A percentile compares a stretch with the other conserved stretches of the same genome.
Evolutionary conservation across 176 grass and related monocot species (phyloP).

Genomic region (Puya raimondii): DNA sequence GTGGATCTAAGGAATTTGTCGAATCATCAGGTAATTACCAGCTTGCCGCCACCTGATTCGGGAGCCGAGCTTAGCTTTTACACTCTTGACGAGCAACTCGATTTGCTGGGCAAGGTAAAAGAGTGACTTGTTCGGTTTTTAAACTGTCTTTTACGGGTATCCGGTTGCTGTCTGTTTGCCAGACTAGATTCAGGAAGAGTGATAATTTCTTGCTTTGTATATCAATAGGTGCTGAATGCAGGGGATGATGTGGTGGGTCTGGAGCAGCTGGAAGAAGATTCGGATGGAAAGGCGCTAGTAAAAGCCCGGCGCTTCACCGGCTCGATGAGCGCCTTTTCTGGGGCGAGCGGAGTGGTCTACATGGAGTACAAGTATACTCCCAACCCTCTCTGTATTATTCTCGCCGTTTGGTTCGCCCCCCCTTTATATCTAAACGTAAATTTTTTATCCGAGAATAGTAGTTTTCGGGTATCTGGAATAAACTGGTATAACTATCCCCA

Average conservation of each 20-base stretch:
- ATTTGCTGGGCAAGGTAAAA: slow-evolving; percentile 57
- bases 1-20: neutral
- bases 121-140: slow-evolving; percentile 8
- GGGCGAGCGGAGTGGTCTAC: slow-evolving; percentile 74
- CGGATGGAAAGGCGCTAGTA: slow-evolving; percentile 69
- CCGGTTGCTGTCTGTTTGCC: neutral
- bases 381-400: neutral
- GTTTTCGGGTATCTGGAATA: no score
- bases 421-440: no score
- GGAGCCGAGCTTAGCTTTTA: slow-evolving; percentile 58
- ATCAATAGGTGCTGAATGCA: slow-evolving; percentile 58
- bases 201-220: neutral
- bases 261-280: slow-evolving; percentile 90
- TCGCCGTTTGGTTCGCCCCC: no score
- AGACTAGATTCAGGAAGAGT: slow-evolving; percentile 2
- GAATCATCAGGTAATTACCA: slow-evolving; percentile 72
- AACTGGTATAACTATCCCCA: no score
- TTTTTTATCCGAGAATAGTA: no score
- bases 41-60: slow-evolving; percentile 73
- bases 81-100: slow-evolving; percentile 73
- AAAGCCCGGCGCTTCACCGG: slow-evolving; percentile 54
- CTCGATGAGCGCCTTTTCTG: slow-evolving; percentile 75
- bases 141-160: neutral
- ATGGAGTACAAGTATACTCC: slow-evolving; percentile 69
- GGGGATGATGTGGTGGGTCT: slow-evolving; percentile 87